phyloP scores from a whole-genome alignment of 2,329 filamentous ascomycete genomes.

The Ceratocystis eucalypticola region DNA sequence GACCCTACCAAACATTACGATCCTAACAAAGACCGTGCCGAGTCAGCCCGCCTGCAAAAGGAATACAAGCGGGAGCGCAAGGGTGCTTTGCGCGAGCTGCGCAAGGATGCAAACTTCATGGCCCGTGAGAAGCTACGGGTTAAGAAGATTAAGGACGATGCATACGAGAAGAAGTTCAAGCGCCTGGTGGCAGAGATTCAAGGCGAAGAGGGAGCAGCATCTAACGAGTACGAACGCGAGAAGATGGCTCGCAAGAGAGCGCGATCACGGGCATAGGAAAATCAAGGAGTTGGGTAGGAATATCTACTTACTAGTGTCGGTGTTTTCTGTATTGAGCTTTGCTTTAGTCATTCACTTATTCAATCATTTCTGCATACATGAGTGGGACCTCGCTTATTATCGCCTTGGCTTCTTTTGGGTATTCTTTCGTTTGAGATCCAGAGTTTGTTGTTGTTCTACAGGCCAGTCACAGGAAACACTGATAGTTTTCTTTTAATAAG shows the following conservation, averaged over 20 bases:
- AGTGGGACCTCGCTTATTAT: neutral
- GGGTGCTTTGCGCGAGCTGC: slow-evolving; percentile 81
- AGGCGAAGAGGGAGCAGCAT: slow-evolving; percentile 74
- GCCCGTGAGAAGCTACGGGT: slow-evolving; percentile 75
- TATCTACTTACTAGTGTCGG: neutral
- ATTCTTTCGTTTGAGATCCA: neutral
- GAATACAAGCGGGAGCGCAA: slow-evolving; percentile 95
- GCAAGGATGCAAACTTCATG: slow-evolving; percentile 91
- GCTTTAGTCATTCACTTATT: neutral
- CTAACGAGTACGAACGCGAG: slow-evolving; percentile 81
- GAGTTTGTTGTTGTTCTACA: slow-evolving; percentile 3
- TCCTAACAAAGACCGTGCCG: slow-evolving; percentile 76
- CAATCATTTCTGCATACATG: neutral
- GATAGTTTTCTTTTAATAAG: neutral
- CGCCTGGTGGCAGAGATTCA: slow-evolving; percentile 88
- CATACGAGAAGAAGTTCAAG: slow-evolving; percentile 95
- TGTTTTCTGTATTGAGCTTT: neutral
- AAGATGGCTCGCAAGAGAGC: slow-evolving; percentile 59
- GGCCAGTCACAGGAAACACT: neutral
- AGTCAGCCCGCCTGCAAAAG: slow-evolving; percentile 67
- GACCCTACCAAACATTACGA: slow-evolving; percentile 97
- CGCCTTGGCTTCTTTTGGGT: neutral
- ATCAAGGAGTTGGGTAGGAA: neutral
- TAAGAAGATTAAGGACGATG: slow-evolving; percentile 86
- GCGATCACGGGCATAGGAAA: slow-evolving; percentile 28